These are phyloP conservation scores for Tylopilus rubrobrunneus DNA, from an alignment of 768 basidiomycete species.

Conservation along the genomic window DNA sequence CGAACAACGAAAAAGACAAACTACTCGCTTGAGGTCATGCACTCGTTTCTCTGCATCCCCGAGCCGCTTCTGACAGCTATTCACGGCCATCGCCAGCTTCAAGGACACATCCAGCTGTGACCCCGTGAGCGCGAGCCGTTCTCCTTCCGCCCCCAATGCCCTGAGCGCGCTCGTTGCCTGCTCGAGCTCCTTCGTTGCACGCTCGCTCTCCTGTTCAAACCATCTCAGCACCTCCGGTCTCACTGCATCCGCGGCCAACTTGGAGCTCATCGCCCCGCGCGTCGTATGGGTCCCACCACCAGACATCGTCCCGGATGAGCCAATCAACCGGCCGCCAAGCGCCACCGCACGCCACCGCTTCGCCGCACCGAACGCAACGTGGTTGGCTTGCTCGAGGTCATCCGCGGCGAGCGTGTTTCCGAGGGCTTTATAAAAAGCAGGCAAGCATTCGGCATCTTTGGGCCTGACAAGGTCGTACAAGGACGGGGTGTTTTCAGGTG, in stretches of 20 bases:
- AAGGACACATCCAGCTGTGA: conserved; percentile 77
- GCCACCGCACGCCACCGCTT: conserved; percentile 92
- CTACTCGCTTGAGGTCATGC: conserved; percentile 70
- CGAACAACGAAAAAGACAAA: background rate
- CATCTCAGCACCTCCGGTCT: too few relatives aligned
- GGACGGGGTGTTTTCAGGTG: conserved; percentile 87
- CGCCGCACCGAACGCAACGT: conserved; percentile 75
- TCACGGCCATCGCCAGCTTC: conserved; percentile 81
- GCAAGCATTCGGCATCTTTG: conserved; percentile 77
- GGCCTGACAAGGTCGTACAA: conserved; percentile 94
- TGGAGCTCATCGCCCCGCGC: too few relatives aligned
- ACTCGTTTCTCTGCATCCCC: conserved; percentile 80
- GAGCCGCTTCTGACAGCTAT: conserved; percentile 49
- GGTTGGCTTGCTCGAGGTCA: too few relatives aligned
- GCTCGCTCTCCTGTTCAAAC: conserved; percentile 76
- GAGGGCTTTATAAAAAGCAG: conserved; percentile 91
- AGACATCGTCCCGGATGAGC: conserved; percentile 94
- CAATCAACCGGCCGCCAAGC: conserved; percentile 88
- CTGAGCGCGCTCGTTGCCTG: too few relatives aligned
- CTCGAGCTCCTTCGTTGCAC: too few relatives aligned
- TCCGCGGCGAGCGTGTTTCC: too few relatives aligned
- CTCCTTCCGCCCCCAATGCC: too few relatives aligned
- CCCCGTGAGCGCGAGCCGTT: conserved; percentile 51
- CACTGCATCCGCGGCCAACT: too few relatives aligned
- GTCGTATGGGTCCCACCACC: conserved; percentile 81